Percentiles rank a stretch among this genome's conserved stretches.
phyloP scores from a whole-genome alignment of 805 yeast species.

The Pichia manshurica region DNA sequence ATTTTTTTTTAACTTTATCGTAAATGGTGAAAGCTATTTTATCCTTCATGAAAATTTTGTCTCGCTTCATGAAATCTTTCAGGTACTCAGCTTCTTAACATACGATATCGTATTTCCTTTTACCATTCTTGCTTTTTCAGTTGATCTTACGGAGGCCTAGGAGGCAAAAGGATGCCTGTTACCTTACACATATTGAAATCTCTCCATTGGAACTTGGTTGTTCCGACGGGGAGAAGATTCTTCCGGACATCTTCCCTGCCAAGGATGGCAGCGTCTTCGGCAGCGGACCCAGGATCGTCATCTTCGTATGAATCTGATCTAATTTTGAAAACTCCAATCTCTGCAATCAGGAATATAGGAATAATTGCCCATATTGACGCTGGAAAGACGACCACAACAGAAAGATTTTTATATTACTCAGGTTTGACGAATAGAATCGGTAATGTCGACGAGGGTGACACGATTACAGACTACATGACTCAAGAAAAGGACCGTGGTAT shows the following conservation, averaged over 20 bases:
- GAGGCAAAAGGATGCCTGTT: too few species aligned
- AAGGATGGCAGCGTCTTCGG: background rate
- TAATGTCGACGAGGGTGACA: slow-evolving; percentile 93
- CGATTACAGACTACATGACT: slow-evolving; percentile 87
- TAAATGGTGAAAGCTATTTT: too few species aligned
- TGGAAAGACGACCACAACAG: slow-evolving; percentile 97
- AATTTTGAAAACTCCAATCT: slow-evolving; percentile 20
- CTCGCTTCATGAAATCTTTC: slow-evolving; percentile 4
- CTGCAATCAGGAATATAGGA: slow-evolving; percentile 77
- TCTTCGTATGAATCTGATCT: slow-evolving; percentile 16
- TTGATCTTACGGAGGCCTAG: too few species aligned
- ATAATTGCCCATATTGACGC: slow-evolving; percentile 99
- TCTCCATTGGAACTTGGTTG: background rate
- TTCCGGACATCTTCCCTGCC: background rate
- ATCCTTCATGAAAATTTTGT: slow-evolving; percentile 2
- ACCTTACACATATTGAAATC: too few species aligned
- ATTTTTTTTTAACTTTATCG: too few species aligned
- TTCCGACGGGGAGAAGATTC: background rate
- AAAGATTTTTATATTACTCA: slow-evolving; percentile 84
- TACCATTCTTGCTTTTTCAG: too few species aligned
- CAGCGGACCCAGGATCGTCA: background rate
- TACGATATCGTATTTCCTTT: background rate
- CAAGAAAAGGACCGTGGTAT: slow-evolving; percentile 92
- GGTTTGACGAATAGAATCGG: slow-evolving; percentile 81
- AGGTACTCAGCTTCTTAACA: background rate